phyloP scores from a whole-genome alignment of 805 yeast species.

The Saccharomycopsis sp. region DNA sequence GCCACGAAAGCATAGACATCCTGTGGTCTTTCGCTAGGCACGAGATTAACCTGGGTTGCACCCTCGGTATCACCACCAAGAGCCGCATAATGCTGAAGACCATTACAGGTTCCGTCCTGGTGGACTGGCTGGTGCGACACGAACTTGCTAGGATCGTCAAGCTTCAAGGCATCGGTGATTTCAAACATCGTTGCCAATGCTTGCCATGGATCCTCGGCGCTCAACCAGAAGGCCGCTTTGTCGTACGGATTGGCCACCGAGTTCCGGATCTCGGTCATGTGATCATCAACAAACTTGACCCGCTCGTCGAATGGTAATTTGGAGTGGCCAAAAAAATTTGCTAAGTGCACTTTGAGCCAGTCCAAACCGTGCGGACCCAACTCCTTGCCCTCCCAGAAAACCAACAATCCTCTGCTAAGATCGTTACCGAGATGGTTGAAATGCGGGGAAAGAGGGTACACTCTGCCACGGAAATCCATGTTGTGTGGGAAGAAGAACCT shows the following conservation, averaged over 20 bases:
- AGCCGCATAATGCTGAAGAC: slow-evolving; percentile 82
- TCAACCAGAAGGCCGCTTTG: slow-evolving; percentile 57
- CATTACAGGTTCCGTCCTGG: slow-evolving; percentile 85
- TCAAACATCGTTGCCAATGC: slow-evolving; percentile 66
- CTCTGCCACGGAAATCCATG: slow-evolving; percentile 77
- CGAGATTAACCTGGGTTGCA: slow-evolving; percentile 70
- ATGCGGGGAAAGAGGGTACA: slow-evolving; percentile 75
- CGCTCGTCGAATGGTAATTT: slow-evolving; percentile 64
- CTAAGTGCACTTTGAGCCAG: slow-evolving; percentile 73
- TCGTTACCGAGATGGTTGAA: slow-evolving; percentile 79
- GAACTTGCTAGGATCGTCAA: slow-evolving; percentile 58
- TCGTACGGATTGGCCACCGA: slow-evolving; percentile 59
- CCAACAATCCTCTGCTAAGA: slow-evolving; percentile 61
- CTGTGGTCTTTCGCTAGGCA: slow-evolving; percentile 66
- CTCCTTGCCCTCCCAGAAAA: slow-evolving; percentile 71
- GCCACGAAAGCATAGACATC: slow-evolving; percentile 76
- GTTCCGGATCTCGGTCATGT: slow-evolving; percentile 46
- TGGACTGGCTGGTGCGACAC: slow-evolving; percentile 73
- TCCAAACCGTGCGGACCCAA: slow-evolving; percentile 57
- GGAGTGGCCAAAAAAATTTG: slow-evolving; percentile 70
- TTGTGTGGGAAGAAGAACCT: slow-evolving; percentile 74
- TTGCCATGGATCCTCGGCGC: slow-evolving; percentile 83
- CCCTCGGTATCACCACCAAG: slow-evolving; percentile 81
- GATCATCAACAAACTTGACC: slow-evolving; percentile 49
- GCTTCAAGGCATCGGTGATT: slow-evolving; percentile 50